Evolutionary conservation across 2,329 filamentous ascomycete genomes (phyloP).

Genomic region (Clarireedia homoeocarpa): DNA sequence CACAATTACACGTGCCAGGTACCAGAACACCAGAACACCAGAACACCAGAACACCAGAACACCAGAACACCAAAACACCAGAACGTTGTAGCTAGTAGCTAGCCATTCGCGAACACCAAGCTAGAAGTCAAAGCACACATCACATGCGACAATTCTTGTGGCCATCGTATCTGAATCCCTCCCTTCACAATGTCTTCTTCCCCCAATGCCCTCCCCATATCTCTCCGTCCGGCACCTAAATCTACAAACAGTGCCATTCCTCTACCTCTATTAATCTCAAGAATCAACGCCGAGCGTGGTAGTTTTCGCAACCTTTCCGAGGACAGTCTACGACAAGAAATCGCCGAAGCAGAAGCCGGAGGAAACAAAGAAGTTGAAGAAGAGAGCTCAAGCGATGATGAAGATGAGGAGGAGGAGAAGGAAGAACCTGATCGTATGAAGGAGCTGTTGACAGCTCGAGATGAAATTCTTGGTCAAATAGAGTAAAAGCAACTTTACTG

Average conservation of each 20-base stretch:
- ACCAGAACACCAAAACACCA: too few relatives aligned
- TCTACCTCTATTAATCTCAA: constrained; percentile 68
- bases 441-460: constrained; percentile 38
- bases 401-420: constrained; percentile 37
- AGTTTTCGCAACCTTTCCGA: constrained; percentile 78
- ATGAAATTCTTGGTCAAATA: constrained; percentile 50
- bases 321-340: constrained; percentile 60
- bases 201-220: constrained; percentile 41
- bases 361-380: constrained; percentile 29
- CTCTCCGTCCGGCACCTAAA: constrained; percentile 55
- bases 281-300: constrained; percentile 70
- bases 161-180: background rate
- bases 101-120: too few relatives aligned
- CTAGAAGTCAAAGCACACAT: too few relatives aligned
- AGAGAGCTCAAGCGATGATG: constrained; percentile 39
- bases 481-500: constrained; percentile 34
- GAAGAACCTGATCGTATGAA: constrained; percentile 26
- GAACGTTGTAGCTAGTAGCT: too few relatives aligned
- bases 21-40: too few relatives aligned
- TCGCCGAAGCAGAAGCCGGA: constrained; percentile 37
- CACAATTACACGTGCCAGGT: too few relatives aligned
- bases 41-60: too few relatives aligned
- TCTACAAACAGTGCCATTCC: constrained; percentile 47
- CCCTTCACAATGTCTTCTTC: constrained; percentile 25
- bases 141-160: background rate